phyloP scores from a whole-genome alignment of 2,329 filamentous ascomycete genomes.

The Trichoderma arundinaceum region DNA sequence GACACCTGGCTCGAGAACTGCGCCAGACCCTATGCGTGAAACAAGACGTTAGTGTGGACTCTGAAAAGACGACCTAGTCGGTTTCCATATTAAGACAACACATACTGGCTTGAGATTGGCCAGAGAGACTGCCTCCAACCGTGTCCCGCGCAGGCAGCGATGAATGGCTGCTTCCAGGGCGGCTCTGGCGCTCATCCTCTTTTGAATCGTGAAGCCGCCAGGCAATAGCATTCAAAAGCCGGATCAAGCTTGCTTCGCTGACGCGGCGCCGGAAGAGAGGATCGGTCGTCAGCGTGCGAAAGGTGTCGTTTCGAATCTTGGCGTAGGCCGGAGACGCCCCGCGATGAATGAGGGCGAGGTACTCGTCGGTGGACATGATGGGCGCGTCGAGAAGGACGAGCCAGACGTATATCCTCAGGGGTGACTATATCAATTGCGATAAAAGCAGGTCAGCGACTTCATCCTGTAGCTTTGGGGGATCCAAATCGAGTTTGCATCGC shows the following conservation, averaged over 20 bases:
- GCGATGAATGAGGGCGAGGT: constrained; percentile 88
- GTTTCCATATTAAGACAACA: constrained; percentile 37
- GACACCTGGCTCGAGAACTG: constrained; percentile 71
- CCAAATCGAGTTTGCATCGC: not conserved
- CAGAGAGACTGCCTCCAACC: constrained; percentile 44
- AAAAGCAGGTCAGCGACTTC: not conserved
- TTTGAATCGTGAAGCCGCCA: constrained; percentile 89
- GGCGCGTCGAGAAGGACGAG: constrained; percentile 89
- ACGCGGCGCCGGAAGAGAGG: constrained; percentile 96
- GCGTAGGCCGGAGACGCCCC: constrained; percentile 93
- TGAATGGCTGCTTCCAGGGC: constrained; percentile 48
- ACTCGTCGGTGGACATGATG: constrained; percentile 82
- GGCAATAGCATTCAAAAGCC: constrained; percentile 90
- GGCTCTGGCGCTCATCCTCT: constrained; percentile 52
- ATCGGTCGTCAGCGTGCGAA: constrained; percentile 93
- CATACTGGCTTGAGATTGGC: constrained; percentile 48
- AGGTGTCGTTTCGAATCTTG: constrained; percentile 98
- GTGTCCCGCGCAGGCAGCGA: constrained; percentile 44
- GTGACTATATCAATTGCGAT: constrained; percentile 65
- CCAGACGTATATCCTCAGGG: constrained; percentile 94
- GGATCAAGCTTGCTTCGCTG: constrained; percentile 92
- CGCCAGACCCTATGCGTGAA: constrained; percentile 62
- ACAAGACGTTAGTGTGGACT: constrained; percentile 36
- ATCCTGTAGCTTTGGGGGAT: not conserved
- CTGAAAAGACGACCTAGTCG: constrained; percentile 44